Conservation (phyloP, 2,329 filamentous ascomycete genomes). For the Sordariomycetes sp. region DNA sequence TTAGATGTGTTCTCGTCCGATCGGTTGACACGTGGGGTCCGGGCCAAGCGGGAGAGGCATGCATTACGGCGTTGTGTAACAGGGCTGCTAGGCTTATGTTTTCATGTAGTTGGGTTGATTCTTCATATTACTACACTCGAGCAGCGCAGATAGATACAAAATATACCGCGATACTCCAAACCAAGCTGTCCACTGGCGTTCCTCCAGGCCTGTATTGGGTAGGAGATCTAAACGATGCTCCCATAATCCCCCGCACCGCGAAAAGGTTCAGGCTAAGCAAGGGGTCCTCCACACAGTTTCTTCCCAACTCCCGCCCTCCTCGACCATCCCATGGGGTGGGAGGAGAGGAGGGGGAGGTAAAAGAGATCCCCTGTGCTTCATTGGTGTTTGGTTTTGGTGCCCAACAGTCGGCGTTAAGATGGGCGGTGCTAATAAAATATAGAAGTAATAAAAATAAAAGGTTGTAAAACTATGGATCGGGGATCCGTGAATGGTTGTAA, state of each 20-base stretch:
- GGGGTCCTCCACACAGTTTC: slow-evolving; percentile 12
- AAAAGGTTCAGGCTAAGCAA: slow-evolving; percentile 14
- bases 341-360: not conserved
- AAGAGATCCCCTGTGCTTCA: slow-evolving; percentile 12
- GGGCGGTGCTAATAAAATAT: too few species aligned
- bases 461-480: not conserved
- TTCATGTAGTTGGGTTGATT: not conserved
- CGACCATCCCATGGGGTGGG: not conserved
- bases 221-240: not conserved
- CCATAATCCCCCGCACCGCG: slow-evolving; percentile 13
- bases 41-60: not conserved
- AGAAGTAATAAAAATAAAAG: slow-evolving; percentile 8
- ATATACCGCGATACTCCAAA: too few species aligned
- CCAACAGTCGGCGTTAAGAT: slow-evolving; percentile 24
- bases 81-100: not conserved
- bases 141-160: too few species aligned
- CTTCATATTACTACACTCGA: not conserved
- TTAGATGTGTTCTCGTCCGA: not conserved
- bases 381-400: slow-evolving; percentile 10
- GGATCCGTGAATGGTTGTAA: slow-evolving; percentile 2
- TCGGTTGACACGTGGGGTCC: not conserved
- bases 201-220: not conserved
- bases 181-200: not conserved
- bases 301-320: not conserved
- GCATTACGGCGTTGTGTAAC: not conserved